Evolutionary conservation across 2,329 filamentous ascomycete species (phyloP), one percentile per base, ranked within the genome.

Genomic region (Incumbomyces delicatus): DNA sequence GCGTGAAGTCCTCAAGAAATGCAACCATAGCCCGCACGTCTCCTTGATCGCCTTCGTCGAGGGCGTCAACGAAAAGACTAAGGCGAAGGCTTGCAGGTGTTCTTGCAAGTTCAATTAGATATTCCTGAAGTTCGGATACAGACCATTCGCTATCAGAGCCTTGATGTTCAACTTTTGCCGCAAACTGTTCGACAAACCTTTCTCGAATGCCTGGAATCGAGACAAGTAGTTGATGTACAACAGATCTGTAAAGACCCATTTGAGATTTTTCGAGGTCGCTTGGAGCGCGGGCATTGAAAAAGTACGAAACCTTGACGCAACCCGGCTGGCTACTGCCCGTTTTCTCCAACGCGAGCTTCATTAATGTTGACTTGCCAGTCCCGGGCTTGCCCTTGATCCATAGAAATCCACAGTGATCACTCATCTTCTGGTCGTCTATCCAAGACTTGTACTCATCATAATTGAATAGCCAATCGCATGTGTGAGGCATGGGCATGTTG

Each of bases 221-320:
- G 0, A 61, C n/a, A 2, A 44, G 10, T 3, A 42, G 13, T 16
- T 42, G 40, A 33, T 33, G 31, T 33, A n/a, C 31, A 33, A 33
- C n/a, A 33, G 72, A 73, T 2, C 74, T 64, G 50, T 75, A 77
- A 58, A 79, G 66, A 0, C 76, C 75, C 0, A 59, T 22, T 0
- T 64, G 61, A 0, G 72, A 67, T 44, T 62, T 73, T 39, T 78
- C 71, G 7, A 73, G 55, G 4, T 58, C 30, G 0, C 60, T 58
- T 3, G 40, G 13, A 0, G 71, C 72, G 44, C 68, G 58, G 0
- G 70, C 70, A 46, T 74, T 69, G 61, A 75, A 75, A 60, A 74
- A 75, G 55, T 73, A 75, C 0, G 64, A 67, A 1, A 72, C 46
- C 0, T 68, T 51, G 0, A 60, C 34, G 1, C 49, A 47, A 20